These are phyloP conservation scores for Curvularia spicifera DNA, from an alignment of 2,329 filamentous ascomycete genomes.

Conservation along the genomic window DNA sequence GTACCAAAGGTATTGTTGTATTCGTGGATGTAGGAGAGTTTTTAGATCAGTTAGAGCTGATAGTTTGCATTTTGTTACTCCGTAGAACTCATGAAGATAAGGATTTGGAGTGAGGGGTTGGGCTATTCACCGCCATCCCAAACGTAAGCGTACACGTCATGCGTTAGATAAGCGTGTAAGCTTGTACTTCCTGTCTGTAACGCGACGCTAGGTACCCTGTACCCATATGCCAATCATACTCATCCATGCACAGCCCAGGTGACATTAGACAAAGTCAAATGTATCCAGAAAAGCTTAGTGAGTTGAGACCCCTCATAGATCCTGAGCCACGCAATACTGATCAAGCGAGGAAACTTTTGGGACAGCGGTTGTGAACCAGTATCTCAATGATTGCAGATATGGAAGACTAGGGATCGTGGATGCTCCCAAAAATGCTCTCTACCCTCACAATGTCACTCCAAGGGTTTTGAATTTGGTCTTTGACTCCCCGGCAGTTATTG, in stretches of 20 bases:
- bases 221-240: too few species aligned
- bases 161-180: neutral
- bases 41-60: neutral
- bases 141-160: slow-evolving; percentile 6
- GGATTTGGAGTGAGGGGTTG: neutral
- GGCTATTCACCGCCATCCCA: neutral
- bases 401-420: neutral
- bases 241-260: too few species aligned
- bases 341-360: neutral
- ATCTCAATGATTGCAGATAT: neutral
- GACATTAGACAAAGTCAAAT: too few species aligned
- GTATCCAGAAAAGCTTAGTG: neutral
- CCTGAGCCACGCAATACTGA: neutral
- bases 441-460: neutral
- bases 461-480: neutral
- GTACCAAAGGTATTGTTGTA: neutral
- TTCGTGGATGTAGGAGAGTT: neutral
- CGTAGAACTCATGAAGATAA: neutral
- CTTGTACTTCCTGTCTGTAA: too few species aligned
- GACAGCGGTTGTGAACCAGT: neutral
- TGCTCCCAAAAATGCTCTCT: neutral
- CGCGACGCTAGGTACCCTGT: too few species aligned
- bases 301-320: neutral
- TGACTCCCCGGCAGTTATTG: neutral
- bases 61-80: neutral